phyloP scores from a whole-genome alignment of 2,329 filamentous ascomycete species.

The Epichloe amarillans region DNA sequence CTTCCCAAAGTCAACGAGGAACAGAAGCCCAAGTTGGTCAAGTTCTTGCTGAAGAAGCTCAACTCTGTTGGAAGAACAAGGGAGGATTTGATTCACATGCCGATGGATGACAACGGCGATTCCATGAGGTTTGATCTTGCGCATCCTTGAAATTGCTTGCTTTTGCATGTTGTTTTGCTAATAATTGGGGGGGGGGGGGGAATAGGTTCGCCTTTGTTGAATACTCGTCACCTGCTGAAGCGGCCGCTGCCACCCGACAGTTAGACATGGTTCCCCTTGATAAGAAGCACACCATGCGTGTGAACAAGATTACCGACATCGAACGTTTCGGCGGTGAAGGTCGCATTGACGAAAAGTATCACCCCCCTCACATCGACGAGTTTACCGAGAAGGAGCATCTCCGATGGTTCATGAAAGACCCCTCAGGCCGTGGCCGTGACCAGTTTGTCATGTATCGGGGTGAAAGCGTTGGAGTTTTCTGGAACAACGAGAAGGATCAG shows the following conservation, averaged over 20 bases:
- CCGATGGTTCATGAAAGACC: slow-evolving; percentile 82
- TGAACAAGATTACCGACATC: slow-evolving; percentile 98
- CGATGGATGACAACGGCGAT: slow-evolving; percentile 73
- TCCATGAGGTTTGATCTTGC: slow-evolving; percentile 58
- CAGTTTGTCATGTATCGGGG: slow-evolving; percentile 92
- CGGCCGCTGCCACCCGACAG: slow-evolving; percentile 74
- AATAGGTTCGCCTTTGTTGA: slow-evolving; percentile 93
- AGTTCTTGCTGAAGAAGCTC: slow-evolving; percentile 90
- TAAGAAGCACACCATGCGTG: slow-evolving; percentile 87
- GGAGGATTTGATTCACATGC: slow-evolving; percentile 89
- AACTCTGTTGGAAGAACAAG: slow-evolving; percentile 71
- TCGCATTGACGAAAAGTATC: slow-evolving; percentile 82
- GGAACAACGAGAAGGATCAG: slow-evolving; percentile 91
- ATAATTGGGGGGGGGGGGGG: not conserved
- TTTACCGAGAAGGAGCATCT: slow-evolving; percentile 91
- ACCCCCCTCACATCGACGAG: slow-evolving; percentile 68
- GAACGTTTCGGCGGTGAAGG: slow-evolving; percentile 93
- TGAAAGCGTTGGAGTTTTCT: slow-evolving; percentile 88
- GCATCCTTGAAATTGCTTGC: not conserved
- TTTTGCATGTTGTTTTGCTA: not conserved
- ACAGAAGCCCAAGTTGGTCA: slow-evolving; percentile 85
- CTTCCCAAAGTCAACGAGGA: slow-evolving; percentile 81
- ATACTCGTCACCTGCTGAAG: slow-evolving; percentile 82
- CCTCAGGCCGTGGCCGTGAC: slow-evolving; percentile 67
- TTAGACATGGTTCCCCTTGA: slow-evolving; percentile 81